Evolutionary conservation across 2,329 filamentous ascomycete genomes (phyloP).

Genomic region (Apiospora hydei): DNA sequence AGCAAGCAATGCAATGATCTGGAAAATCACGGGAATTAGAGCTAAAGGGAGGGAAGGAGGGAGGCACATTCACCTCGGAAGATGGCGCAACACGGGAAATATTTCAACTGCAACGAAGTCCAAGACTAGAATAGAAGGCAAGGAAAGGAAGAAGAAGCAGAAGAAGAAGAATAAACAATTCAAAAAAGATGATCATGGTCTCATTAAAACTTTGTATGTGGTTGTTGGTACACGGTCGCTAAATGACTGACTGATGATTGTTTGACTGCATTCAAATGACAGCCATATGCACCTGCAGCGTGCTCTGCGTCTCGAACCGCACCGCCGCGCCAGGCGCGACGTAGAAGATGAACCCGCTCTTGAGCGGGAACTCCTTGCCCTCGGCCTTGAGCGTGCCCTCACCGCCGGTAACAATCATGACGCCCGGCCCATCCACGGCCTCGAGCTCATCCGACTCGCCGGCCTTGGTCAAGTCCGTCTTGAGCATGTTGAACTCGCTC

Average conservation of each 20-base stretch:
- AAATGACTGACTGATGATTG: neutral
- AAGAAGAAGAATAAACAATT: neutral
- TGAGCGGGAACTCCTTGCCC: conserved; percentile 59
- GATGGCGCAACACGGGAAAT: neutral
- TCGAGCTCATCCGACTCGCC: conserved; percentile 65
- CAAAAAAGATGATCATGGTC: neutral
- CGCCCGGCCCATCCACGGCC: conserved; percentile 65
- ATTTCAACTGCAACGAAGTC: neutral
- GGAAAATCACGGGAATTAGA: neutral
- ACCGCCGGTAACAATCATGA: conserved; percentile 69
- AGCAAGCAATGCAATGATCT: neutral
- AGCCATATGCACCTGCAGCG: conserved; percentile 48
- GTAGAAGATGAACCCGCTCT: conserved; percentile 71
- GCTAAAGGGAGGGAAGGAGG: neutral
- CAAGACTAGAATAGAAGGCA: neutral
- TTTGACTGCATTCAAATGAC: conserved; percentile 36
- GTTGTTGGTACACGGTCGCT: neutral
- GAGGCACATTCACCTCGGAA: neutral
- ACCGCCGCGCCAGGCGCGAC: conserved; percentile 61
- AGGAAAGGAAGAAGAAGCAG: neutral
- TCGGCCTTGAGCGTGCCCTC: conserved; percentile 62
- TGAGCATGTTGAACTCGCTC: conserved; percentile 75
- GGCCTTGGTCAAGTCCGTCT: conserved; percentile 57
- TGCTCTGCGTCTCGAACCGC: conserved; percentile 41
- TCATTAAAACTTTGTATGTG: conserved; percentile 11